These are phyloP conservation scores for Exophiala spinifera DNA, from an alignment of 2,329 filamentous ascomycete species.

Conservation along the genomic window DNA sequence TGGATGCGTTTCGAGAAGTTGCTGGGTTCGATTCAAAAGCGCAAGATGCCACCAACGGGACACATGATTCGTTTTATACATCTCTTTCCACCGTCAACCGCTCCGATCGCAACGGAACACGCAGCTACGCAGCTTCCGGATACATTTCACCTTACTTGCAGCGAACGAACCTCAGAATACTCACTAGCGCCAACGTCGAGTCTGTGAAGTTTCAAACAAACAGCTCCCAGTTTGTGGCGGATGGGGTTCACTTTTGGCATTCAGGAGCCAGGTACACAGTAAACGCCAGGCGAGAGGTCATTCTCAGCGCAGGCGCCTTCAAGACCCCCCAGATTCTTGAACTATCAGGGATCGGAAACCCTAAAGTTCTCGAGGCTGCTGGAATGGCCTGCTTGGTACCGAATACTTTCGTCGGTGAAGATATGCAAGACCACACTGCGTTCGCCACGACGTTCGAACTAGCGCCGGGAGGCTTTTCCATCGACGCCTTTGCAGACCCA, in stretches of 20 bases:
- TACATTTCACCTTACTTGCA: not conserved
- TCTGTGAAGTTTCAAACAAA: too few relatives aligned
- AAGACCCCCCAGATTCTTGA: slow-evolving; percentile 58
- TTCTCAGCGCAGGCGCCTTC: slow-evolving; percentile 58
- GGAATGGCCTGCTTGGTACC: slow-evolving; percentile 31
- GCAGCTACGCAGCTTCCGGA: not conserved
- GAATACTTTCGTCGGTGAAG: slow-evolving; percentile 46
- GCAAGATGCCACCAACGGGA: too few relatives aligned
- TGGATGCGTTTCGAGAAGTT: too few relatives aligned
- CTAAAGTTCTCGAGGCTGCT: slow-evolving; percentile 30
- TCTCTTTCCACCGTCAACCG: too few relatives aligned
- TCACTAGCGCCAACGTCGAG: slow-evolving; percentile 29
- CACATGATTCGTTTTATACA: too few relatives aligned
- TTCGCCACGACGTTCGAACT: too few relatives aligned
- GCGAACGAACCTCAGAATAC: not conserved
- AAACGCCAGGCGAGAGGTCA: too few relatives aligned
- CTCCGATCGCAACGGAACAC: too few relatives aligned
- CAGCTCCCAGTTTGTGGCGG: too few relatives aligned
- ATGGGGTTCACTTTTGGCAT: not conserved
- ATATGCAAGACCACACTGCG: slow-evolving; percentile 52
- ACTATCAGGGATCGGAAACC: slow-evolving; percentile 57
- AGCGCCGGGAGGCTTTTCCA: too few relatives aligned
- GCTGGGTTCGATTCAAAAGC: not conserved
- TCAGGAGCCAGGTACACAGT: too few relatives aligned
- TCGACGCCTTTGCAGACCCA: too few relatives aligned